These are phyloP conservation scores for Colletotrichum gloeosporioides DNA, from an alignment of 2,329 filamentous ascomycete species.

Conservation along the genomic window DNA sequence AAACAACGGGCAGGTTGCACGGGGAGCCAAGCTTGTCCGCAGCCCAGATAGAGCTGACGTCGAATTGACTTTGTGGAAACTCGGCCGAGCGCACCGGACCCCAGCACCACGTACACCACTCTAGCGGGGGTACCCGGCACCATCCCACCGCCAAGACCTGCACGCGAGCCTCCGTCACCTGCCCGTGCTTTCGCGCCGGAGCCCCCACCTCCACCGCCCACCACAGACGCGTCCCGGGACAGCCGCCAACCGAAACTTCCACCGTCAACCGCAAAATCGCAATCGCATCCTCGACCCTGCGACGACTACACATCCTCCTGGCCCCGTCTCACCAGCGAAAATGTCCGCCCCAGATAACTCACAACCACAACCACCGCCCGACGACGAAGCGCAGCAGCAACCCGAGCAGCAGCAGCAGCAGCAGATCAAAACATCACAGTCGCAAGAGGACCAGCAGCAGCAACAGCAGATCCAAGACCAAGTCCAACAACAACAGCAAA, in stretches of 20 bases:
- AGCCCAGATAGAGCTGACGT: neutral
- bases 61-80: neutral
- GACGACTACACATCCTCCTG: neutral
- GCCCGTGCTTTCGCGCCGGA: neutral
- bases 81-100: neutral
- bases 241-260: neutral
- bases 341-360: neutral
- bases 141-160: slow-evolving; percentile 1
- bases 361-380: neutral
- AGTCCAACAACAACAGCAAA: neutral
- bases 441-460: neutral
- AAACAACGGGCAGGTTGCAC: neutral
- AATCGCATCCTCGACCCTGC: neutral
- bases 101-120: neutral
- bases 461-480: neutral
- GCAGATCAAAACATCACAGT: neutral
- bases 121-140: neutral
- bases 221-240: neutral
- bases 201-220: neutral
- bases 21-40: neutral
- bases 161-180: slow-evolving; percentile 1
- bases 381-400: neutral
- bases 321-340: neutral
- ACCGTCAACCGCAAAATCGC: neutral
- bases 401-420: neutral